phyloP scores from a whole-genome alignment of 306 rosid species.

The Quillaja saponaria region DNA sequence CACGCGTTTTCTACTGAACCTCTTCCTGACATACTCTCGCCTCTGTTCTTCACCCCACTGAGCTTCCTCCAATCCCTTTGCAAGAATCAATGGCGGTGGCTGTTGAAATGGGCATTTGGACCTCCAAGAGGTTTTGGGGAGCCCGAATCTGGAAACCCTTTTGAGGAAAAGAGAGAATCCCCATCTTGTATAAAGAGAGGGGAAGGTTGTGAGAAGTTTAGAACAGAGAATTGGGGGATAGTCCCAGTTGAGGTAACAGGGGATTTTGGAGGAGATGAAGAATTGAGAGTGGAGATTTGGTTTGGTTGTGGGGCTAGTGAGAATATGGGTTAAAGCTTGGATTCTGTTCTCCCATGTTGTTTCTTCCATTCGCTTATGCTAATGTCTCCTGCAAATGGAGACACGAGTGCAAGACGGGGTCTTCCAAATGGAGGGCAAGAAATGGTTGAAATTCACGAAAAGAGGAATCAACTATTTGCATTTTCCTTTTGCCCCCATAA shows the following conservation, averaged over 20 bases:
- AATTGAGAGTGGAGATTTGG: constrained; percentile 73
- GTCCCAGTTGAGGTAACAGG: constrained; percentile 80
- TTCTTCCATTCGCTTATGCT: constrained; percentile 55
- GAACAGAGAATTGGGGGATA: constrained; percentile 83
- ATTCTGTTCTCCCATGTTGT: constrained; percentile 59
- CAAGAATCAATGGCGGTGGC: constrained; percentile 78
- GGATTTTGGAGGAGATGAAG: constrained; percentile 67
- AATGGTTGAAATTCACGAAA: no score
- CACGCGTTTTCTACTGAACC: constrained; percentile 51
- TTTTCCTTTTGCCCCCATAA: no score
- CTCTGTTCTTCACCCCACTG: constrained; percentile 57
- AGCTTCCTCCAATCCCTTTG: constrained; percentile 58
- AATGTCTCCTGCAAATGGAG: no score
- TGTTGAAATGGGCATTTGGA: constrained; percentile 78
- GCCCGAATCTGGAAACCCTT: constrained; percentile 43
- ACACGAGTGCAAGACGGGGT: no score
- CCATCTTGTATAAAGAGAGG: constrained; percentile 56
- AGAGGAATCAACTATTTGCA: no score
- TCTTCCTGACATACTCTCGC: constrained; percentile 48
- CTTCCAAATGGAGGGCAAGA: background rate
- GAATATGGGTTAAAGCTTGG: constrained; percentile 70
- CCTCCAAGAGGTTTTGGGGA: constrained; percentile 70
- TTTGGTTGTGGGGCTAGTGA: constrained; percentile 60
- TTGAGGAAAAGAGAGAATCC: constrained; percentile 58
- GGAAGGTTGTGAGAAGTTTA: no score